phyloP scores from a whole-genome alignment of 2,329 filamentous ascomycete genomes.

The Microsporum canis region DNA sequence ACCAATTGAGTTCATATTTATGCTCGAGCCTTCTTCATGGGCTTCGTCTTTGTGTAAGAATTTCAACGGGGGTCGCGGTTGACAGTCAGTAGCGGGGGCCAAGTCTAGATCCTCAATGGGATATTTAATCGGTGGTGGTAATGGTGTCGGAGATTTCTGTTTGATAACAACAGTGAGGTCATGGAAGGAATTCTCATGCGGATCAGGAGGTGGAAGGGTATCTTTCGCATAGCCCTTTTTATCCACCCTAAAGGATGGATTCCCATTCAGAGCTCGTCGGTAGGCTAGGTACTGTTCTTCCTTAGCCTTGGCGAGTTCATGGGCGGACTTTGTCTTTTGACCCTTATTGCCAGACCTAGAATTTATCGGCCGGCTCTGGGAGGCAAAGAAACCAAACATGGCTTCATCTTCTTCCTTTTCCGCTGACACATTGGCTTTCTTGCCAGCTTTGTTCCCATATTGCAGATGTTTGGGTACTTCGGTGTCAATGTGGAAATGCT shows the following conservation, averaged over 20 bases:
- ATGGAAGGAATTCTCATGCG: neutral
- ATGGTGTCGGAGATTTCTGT: conserved; percentile 25
- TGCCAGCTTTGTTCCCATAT: conserved; percentile 68
- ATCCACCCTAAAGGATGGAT: conserved; percentile 29
- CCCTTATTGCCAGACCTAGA: conserved; percentile 63
- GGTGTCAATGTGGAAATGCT: conserved; percentile 74
- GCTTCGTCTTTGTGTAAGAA: conserved; percentile 56
- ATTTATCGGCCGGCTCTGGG: conserved; percentile 50
- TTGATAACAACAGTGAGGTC: conserved; percentile 9
- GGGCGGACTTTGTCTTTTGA: conserved; percentile 48
- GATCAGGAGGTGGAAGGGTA: neutral
- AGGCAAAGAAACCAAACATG: conserved; percentile 42
- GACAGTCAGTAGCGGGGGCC: conserved; percentile 49
- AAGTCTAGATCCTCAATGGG: conserved; percentile 90
- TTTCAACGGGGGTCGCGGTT: conserved; percentile 59
- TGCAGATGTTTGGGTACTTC: conserved; percentile 71
- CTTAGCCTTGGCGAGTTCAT: conserved; percentile 37
- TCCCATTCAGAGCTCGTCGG: conserved; percentile 35
- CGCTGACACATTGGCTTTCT: conserved; percentile 60
- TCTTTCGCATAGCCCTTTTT: conserved; percentile 11
- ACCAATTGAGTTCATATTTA: conserved; percentile 77
- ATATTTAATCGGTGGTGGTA: conserved; percentile 69
- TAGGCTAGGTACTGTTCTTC: conserved; percentile 41
- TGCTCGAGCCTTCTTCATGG: conserved; percentile 25
- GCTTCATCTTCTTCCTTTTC: conserved; percentile 44